Evolutionary conservation across 2,329 filamentous ascomycete species (phyloP), one percentile per base, ranked within the genome.

Genomic region (Aspergillus sp.): DNA sequence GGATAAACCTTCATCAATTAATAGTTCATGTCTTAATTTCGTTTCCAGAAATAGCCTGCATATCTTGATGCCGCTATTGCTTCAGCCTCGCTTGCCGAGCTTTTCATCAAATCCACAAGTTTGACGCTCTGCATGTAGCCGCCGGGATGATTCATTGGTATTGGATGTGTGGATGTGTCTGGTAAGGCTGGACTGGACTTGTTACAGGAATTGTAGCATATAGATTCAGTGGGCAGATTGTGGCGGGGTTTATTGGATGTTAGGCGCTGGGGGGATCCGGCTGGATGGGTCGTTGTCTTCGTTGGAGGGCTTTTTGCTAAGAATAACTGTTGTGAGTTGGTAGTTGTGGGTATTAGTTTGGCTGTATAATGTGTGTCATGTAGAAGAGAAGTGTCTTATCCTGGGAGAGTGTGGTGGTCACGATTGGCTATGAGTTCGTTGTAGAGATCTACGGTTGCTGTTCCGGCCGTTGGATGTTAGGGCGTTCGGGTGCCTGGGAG

Each of bases 251-350:
- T 3, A 32, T 3, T 50, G 47, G 47, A 32, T 50, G 3, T 19
- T n/a, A 30, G 25, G 25, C 25, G 47, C 30, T 30, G 47, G 25
- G 25, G 8, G n/a, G 8, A n/a, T 30, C 25, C 21, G 44, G 15
- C 15, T 30, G 25, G 15, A n/a, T 41, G 15, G 39, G 27, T 30
- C 27, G 8, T 4, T 11, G 8, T 11, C 27, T 30, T 10, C 5
- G 3, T 30, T 30, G 3, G 8, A 4, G 8, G 5, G 36, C 25
- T 15, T 32, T 49, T 41, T 55, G 23, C 59, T 36, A 15, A 59
- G 47, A 56, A 61, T 61, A 59, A 44, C 44, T n/a, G 3, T 55
- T 6, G 13, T 47, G 52, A 15, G n/a, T 21, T 8, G 8, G n/a
- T 27, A 0, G 11, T 41, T 6, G 1, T 47, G 25, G 25, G 21